These are phyloP conservation scores for Fusarium xyrophilum DNA, from an alignment of 2,329 filamentous ascomycete species.

Conservation along the genomic window DNA sequence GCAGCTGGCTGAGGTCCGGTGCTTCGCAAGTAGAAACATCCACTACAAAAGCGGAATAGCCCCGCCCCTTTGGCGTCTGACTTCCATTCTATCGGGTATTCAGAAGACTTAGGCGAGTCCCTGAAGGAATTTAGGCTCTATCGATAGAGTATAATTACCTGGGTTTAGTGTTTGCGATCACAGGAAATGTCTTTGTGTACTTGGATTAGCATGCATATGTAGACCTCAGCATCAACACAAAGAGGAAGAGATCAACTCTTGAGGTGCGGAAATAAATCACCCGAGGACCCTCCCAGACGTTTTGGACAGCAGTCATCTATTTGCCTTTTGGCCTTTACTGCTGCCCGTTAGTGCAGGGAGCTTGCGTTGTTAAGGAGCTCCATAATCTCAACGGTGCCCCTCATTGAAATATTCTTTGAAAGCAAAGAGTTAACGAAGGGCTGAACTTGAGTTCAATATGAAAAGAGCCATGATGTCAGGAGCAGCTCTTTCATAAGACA, in stretches of 20 bases:
- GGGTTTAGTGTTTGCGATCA: not conserved
- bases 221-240: not conserved
- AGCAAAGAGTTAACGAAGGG: not conserved
- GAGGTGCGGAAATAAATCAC: not conserved
- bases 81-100: not conserved
- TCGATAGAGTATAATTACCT: not conserved
- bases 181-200: not conserved
- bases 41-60: not conserved
- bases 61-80: not conserved
- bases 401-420: not conserved
- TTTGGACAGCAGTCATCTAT: not conserved
- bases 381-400: slow-evolving; percentile 11
- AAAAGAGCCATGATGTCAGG: not conserved
- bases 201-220: not conserved
- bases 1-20: not conserved
- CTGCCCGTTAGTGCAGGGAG: slow-evolving; percentile 5
- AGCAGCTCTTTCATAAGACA: not conserved
- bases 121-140: not conserved
- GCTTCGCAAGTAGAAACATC: not conserved
- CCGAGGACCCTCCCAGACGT: not conserved
- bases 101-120: not conserved
- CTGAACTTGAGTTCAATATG: not conserved
- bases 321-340: not conserved
- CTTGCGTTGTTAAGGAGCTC: slow-evolving; percentile 2
- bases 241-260: not conserved